These are phyloP conservation scores for Saccharomycopsis fodiens DNA, from an alignment of 805 yeast species.

Conservation along the genomic window DNA sequence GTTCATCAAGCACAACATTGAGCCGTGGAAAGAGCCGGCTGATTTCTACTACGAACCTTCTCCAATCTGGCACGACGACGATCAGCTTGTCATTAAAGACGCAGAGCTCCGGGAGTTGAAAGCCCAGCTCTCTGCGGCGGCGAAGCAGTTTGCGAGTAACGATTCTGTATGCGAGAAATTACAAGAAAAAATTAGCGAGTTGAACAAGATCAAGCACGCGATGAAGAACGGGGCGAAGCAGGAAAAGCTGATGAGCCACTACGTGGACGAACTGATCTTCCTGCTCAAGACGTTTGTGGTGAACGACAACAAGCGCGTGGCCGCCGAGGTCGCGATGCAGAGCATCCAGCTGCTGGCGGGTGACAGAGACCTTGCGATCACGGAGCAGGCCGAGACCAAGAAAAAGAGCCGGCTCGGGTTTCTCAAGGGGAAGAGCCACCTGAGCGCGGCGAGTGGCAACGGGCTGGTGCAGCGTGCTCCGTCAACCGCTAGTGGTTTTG, in stretches of 20 bases:
- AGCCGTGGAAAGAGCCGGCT: slow-evolving; percentile 74
- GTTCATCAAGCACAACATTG: slow-evolving; percentile 83
- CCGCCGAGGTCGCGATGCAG: slow-evolving; percentile 81
- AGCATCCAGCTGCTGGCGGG: slow-evolving; percentile 81
- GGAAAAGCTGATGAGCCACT: slow-evolving; percentile 24
- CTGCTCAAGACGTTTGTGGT: slow-evolving; percentile 55
- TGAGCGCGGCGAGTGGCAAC: neutral
- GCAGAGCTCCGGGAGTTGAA: slow-evolving; percentile 52
- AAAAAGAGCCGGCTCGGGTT: slow-evolving; percentile 49
- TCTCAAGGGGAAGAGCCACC: slow-evolving; percentile 18
- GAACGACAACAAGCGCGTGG: slow-evolving; percentile 67
- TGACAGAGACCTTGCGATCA: slow-evolving; percentile 59
- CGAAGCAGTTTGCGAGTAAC: slow-evolving; percentile 25
- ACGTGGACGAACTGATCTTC: slow-evolving; percentile 31
- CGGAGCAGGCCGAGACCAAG: slow-evolving; percentile 46
- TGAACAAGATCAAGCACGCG: slow-evolving; percentile 26
- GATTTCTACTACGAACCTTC: slow-evolving; percentile 85
- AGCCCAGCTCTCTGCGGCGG: slow-evolving; percentile 38
- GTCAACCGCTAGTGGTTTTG: slow-evolving; percentile 1
- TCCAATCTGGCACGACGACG: slow-evolving; percentile 96
- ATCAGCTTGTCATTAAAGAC: slow-evolving; percentile 52
- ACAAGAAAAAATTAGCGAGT: slow-evolving; percentile 23
- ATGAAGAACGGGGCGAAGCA: slow-evolving; percentile 35
- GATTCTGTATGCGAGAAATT: slow-evolving; percentile 23
- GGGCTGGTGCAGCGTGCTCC: neutral